Evolutionary conservation across 108 stramenopile species (phyloP).

Genomic region (Epipyxis sp.): DNA sequence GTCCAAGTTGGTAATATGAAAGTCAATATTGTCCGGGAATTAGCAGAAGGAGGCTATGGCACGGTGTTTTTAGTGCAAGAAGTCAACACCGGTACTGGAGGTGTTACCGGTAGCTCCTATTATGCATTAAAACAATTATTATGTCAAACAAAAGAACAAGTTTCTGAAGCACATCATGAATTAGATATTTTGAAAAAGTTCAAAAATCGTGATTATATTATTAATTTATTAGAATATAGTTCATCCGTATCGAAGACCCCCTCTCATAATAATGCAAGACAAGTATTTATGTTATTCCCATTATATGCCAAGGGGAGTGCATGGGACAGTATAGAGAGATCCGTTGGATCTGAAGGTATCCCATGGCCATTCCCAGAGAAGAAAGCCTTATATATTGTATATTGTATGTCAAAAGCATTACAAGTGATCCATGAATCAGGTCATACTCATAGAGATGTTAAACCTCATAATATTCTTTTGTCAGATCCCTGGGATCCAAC

Average conservation of each 20-base stretch:
- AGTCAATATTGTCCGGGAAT: background rate
- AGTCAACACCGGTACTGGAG: background rate
- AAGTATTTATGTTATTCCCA: background rate
- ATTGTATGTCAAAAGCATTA: background rate
- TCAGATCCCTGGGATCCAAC: background rate
- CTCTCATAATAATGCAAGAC: background rate
- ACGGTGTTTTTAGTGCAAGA: background rate
- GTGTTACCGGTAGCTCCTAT: background rate
- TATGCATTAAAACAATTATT: background rate
- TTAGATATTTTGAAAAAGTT: background rate
- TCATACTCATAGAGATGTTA: constrained; percentile 16
- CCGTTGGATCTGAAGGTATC: background rate
- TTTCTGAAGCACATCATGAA: background rate
- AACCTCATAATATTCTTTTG: constrained; percentile 26
- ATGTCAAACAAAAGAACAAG: constrained; percentile 2
- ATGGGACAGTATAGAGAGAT: background rate
- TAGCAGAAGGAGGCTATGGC: constrained; percentile 15
- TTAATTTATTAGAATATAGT: background rate
- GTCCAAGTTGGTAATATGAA: background rate
- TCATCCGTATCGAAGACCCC: background rate
- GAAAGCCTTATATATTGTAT: background rate
- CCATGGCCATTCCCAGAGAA: background rate
- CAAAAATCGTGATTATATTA: background rate
- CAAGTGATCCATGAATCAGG: background rate
- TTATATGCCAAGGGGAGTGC: background rate